A percentile compares a stretch with the other conserved stretches of the same genome.
Conservation (phyloP, 257 asterid genomes). For the Capsicum pubescens region DNA sequence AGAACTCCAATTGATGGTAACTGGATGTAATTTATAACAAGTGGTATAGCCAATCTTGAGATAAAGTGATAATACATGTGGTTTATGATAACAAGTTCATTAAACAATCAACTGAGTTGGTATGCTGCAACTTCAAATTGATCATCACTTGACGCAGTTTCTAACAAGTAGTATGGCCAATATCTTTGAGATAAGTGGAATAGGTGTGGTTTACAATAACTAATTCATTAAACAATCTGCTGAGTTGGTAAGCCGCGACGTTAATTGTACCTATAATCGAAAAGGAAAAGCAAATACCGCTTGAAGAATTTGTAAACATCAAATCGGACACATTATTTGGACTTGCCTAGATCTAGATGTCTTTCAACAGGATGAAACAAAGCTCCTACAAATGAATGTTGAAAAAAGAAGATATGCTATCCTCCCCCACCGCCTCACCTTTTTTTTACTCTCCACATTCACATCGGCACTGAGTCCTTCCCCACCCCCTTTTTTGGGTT, state of each 20-base stretch:
- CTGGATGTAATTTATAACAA: slow-evolving; percentile 11
- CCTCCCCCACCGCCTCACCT: not conserved
- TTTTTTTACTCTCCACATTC: too few relatives aligned
- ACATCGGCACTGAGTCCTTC: too few relatives aligned
- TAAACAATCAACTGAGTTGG: too few relatives aligned
- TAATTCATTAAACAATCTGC: slow-evolving; percentile 3
- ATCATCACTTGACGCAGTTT: not conserved
- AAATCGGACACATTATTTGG: not conserved
- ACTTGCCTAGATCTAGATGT: not conserved
- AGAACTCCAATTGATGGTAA: not conserved
- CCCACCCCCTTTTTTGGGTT: too few relatives aligned
- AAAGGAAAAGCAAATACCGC: not conserved
- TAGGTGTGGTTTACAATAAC: slow-evolving; percentile 1
- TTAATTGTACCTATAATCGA: not conserved
- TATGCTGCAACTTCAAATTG: not conserved
- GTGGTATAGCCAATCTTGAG: not conserved
- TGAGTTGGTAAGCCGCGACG: not conserved
- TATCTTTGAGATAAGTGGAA: not conserved
- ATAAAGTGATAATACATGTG: too few relatives aligned
- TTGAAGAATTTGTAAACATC: not conserved
- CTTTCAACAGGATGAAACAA: not conserved
- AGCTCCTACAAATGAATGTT: not conserved
- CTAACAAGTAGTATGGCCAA: not conserved
- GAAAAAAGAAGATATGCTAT: not conserved
- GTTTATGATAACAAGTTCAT: too few relatives aligned